These are phyloP conservation scores for Candida easanensis DNA, from an alignment of 805 yeast species.

Conservation along the genomic window DNA sequence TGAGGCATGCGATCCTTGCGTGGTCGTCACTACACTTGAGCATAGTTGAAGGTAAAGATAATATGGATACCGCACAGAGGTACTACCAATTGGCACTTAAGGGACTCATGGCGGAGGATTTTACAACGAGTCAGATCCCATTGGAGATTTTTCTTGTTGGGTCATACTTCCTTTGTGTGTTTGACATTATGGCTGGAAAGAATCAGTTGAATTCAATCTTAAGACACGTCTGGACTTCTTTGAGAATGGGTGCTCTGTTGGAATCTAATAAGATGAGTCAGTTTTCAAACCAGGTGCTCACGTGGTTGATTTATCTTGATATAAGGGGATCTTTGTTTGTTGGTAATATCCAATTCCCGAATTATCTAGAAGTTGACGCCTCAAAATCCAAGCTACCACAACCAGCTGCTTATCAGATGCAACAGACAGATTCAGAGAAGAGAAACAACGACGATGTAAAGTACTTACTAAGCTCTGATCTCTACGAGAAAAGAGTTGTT, in stretches of 20 bases:
- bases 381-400: background rate
- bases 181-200: constrained; percentile 7
- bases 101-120: constrained; percentile 6
- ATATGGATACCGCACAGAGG: constrained; percentile 2
- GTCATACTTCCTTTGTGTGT: constrained; percentile 7
- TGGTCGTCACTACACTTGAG: constrained; percentile 8
- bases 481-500: constrained; percentile 8
- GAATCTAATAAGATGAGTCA: constrained; percentile 2
- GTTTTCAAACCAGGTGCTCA: constrained; percentile 6
- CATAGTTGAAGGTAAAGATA: background rate
- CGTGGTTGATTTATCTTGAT: constrained; percentile 11
- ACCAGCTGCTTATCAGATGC: background rate
- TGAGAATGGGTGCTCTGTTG: constrained; percentile 5
- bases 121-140: constrained; percentile 3
- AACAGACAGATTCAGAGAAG: background rate
- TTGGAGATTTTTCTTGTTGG: constrained; percentile 8
- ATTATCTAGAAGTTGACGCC: constrained; percentile 4
- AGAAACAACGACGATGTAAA: constrained; percentile 2
- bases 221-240: constrained; percentile 10
- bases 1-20: constrained; percentile 5
- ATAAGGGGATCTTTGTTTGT: constrained; percentile 7
- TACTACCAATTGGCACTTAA: constrained; percentile 8
- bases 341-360: constrained; percentile 11
- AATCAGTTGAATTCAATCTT: constrained; percentile 5
- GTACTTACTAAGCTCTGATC: constrained; percentile 6